Conservation (phyloP, 768 basidiomycete genomes). For the Lentinula sp. region DNA sequence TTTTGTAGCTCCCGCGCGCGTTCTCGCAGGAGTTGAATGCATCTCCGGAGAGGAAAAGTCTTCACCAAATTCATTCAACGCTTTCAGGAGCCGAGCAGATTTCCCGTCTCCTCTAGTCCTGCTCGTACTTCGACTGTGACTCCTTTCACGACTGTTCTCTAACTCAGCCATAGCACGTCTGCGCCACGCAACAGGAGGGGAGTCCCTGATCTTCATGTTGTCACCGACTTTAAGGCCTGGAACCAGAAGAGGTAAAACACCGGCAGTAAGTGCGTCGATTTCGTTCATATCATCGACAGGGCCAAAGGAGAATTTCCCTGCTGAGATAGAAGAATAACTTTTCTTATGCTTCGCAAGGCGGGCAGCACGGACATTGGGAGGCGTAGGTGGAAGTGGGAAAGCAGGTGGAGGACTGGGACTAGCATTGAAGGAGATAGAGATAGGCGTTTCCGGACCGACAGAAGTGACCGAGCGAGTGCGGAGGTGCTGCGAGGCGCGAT, state of each 20-base stretch:
- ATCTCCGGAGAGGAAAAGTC: conserved; percentile 52
- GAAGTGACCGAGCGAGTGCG: conserved; percentile 59
- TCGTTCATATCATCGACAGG: conserved; percentile 53
- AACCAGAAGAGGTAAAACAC: conserved; percentile 60
- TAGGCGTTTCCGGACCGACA: conserved; percentile 31
- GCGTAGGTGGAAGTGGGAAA: conserved; percentile 71
- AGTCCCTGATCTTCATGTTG: conserved; percentile 48
- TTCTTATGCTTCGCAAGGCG: conserved; percentile 56
- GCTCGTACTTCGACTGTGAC: not conserved
- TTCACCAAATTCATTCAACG: conserved; percentile 36
- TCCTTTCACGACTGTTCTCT: not conserved
- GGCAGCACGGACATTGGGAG: conserved; percentile 55
- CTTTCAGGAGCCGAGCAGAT: conserved; percentile 26
- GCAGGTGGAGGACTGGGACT: conserved; percentile 54
- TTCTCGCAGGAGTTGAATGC: conserved; percentile 56
- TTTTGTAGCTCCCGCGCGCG: conserved; percentile 17
- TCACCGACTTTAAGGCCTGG: conserved; percentile 57
- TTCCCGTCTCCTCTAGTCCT: conserved; percentile 27
- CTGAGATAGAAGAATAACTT: conserved; percentile 59
- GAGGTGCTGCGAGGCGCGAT: conserved; percentile 39
- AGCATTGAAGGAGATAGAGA: conserved; percentile 28
- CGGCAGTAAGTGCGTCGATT: conserved; percentile 67
- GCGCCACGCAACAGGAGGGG: conserved; percentile 33
- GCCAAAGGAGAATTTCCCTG: conserved; percentile 53
- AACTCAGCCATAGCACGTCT: not conserved